Evolutionary conservation across 352 stramenopile species (phyloP), one percentile per base, ranked within the genome.

Genomic region (Globisporangium apiculatum): DNA sequence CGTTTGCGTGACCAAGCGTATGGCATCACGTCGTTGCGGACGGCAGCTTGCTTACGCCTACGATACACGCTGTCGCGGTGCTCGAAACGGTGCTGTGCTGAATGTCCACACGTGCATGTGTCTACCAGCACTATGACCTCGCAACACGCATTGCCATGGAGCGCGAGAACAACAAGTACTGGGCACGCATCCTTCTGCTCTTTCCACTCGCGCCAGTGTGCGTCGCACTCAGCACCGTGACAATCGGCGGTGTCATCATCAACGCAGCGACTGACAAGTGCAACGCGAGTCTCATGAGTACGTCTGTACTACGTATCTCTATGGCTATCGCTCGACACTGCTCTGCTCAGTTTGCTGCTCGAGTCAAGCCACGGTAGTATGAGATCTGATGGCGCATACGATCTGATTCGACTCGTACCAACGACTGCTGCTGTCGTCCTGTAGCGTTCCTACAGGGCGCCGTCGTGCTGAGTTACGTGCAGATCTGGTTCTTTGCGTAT

Each of bases 131-230:
- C 18, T 66, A 77, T 67, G 76, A 82, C 37, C 67, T 87, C n/a
- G 67, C 63, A 35, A 68, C 72, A 46, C 71, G 74, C 42, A 80
- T 87, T 64, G 64, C 62, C 11, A 65, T 68, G 15, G 77, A 84
- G 64, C 73, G 69, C 41, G 75, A 86, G 61, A 86, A 80, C 62
- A 84, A 67, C 63, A 87, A 85, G 60, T 88, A 90, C 53, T 88
- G 80, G 77, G 76, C 77, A 3, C 64, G 69, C 15, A 67, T 90
- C 18, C 60, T 88, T 49, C 67, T 90, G 24, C 55, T 90, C 24
- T 90, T 83, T 54, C 80, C 80, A 18, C 72, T 90, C 52, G 71
- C 71, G 10, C 76, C 80, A 3, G 74, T 85, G n/a, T 72, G 61
- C 12, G 66, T 80, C 7, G 80, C 80, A 31, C 64, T 88, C 38